These are phyloP conservation scores for Starmerella geochares DNA, from an alignment of 805 yeast species.

Conservation along the genomic window DNA sequence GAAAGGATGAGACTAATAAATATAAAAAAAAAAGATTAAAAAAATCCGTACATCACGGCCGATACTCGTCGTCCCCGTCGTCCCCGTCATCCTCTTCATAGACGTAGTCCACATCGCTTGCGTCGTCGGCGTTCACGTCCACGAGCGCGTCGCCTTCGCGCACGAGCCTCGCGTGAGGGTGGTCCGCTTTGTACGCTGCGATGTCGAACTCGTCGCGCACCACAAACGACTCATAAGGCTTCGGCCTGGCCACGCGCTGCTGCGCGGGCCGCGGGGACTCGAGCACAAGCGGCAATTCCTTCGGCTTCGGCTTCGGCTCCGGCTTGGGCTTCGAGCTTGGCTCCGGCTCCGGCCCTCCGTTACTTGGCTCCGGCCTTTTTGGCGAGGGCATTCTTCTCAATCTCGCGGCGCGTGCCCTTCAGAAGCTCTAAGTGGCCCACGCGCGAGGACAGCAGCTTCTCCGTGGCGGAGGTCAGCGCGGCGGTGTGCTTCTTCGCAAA, in stretches of 20 bases:
- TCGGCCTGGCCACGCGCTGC: neutral
- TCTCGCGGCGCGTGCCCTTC: slow-evolving; percentile 78
- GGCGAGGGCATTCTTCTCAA: slow-evolving; percentile 49
- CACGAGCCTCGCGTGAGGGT: slow-evolving; percentile 11
- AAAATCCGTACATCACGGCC: neutral
- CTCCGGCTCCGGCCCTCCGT: neutral
- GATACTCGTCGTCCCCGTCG: neutral
- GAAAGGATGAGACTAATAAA: neutral
- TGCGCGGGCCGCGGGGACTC: slow-evolving; percentile 8
- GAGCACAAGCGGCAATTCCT: slow-evolving; percentile 16
- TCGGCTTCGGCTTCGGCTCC: slow-evolving; percentile 5
- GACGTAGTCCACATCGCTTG: neutral
- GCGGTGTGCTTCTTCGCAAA: slow-evolving; percentile 48
- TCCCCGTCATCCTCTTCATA: neutral
- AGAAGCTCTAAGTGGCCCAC: slow-evolving; percentile 90
- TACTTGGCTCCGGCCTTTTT: slow-evolving; percentile 4
- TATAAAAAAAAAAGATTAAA: neutral
- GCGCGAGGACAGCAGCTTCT: slow-evolving; percentile 72
- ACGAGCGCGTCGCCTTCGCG: slow-evolving; percentile 5
- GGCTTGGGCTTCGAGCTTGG: too few species aligned
- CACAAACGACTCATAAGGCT: slow-evolving; percentile 9
- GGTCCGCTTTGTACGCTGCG: slow-evolving; percentile 16
- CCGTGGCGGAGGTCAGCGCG: slow-evolving; percentile 54
- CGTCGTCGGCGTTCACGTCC: slow-evolving; percentile 2
- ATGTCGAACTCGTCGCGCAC: slow-evolving; percentile 19